Percentiles rank a stretch among this genome's conserved stretches.
These are phyloP conservation scores for Magnaporthales sp. DNA, from an alignment of 2,329 filamentous ascomycete species.

Conservation along the genomic window DNA sequence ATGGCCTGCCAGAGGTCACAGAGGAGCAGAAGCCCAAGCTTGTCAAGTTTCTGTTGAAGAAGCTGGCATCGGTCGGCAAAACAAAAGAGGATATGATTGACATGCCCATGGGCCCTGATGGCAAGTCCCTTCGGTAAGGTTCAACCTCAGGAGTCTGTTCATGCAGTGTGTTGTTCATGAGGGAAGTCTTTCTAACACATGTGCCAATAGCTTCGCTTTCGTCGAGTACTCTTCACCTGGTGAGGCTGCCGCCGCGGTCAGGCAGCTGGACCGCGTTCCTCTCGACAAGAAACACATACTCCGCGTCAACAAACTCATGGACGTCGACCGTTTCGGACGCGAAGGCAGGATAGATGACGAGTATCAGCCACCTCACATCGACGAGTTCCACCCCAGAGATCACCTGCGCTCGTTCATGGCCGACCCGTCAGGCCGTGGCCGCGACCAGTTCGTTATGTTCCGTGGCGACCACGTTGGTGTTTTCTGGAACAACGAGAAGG, in stretches of 20 bases:
- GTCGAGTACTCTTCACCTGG: conserved; percentile 89
- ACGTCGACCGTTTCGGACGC: conserved; percentile 91
- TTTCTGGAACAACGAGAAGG: conserved; percentile 97
- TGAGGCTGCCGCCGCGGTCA: conserved; percentile 82
- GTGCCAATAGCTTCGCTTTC: conserved; percentile 72
- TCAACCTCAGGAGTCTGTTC: neutral
- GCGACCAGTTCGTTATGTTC: conserved; percentile 95
- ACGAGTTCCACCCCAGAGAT: conserved; percentile 84
- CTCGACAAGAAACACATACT: conserved; percentile 97
- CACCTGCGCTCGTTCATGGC: conserved; percentile 90
- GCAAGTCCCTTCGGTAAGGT: conserved; percentile 71
- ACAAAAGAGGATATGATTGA: conserved; percentile 80
- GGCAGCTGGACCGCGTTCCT: conserved; percentile 75
- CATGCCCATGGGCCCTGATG: conserved; percentile 88
- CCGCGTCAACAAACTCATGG: conserved; percentile 94
- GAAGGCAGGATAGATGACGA: conserved; percentile 91
- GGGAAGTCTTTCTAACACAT: neutral
- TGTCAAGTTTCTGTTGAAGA: conserved; percentile 91
- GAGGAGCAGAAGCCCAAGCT: conserved; percentile 91
- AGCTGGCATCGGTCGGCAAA: conserved; percentile 77
- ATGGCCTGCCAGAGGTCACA: conserved; percentile 82
- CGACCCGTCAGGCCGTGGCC: conserved; percentile 68
- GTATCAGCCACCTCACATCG: conserved; percentile 73
- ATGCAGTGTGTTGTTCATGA: conserved; percentile 7
- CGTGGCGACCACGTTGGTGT: conserved; percentile 86